Evolutionary conservation across 805 yeast species (phyloP).

Genomic region (Candida vartiovaarae): DNA sequence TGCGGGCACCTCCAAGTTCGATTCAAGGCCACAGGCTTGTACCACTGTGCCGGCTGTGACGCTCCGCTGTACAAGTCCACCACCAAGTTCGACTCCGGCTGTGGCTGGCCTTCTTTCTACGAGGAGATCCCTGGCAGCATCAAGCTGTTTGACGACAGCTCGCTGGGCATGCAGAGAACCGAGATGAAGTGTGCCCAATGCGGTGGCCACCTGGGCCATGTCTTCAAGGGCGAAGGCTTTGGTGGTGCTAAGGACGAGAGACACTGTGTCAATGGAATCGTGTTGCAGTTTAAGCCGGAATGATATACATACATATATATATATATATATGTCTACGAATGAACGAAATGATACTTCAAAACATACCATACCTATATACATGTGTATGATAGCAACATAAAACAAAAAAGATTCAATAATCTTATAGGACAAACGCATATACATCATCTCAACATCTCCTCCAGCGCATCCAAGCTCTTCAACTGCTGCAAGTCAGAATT

Average conservation of each 20-base stretch:
- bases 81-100: slow-evolving; percentile 82
- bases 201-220: slow-evolving; percentile 94
- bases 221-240: slow-evolving; percentile 91
- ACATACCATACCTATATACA: not conserved
- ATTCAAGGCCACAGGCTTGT: slow-evolving; percentile 50
- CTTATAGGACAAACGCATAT: too few species aligned
- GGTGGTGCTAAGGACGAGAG: slow-evolving; percentile 77
- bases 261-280: slow-evolving; percentile 89
- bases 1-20: slow-evolving; percentile 34
- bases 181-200: slow-evolving; percentile 88
- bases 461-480: slow-evolving; percentile 54
- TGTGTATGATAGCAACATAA: too few species aligned
- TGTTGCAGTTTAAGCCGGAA: slow-evolving; percentile 50
- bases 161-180: slow-evolving; percentile 74
- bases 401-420: too few species aligned
- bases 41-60: slow-evolving; percentile 81
- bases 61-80: slow-evolving; percentile 71
- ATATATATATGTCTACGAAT: not conserved
- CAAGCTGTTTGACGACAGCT: slow-evolving; percentile 47
- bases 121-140: slow-evolving; percentile 82
- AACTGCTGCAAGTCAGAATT: slow-evolving; percentile 81
- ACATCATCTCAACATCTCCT: slow-evolving; percentile 23
- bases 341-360: not conserved
- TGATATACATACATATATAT: not conserved
- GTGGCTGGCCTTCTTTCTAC: slow-evolving; percentile 99